Conservation (phyloP, 306 rosid species). For the Trifolium repens region DNA sequence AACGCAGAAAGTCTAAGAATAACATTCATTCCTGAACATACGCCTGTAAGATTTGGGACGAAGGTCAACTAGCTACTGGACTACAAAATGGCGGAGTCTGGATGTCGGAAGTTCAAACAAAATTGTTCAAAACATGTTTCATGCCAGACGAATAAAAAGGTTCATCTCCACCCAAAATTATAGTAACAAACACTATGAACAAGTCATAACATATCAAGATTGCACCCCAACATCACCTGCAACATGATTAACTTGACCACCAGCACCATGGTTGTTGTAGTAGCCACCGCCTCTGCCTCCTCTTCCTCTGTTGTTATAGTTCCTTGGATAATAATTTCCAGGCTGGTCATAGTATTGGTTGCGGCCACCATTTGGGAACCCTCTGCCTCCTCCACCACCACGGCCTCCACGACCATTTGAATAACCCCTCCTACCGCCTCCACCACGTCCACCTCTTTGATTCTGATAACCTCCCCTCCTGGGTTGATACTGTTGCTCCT, state of each 20-base stretch:
- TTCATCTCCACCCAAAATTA: slow-evolving; percentile 52
- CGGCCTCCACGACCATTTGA: slow-evolving; percentile 86
- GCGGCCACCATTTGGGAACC: slow-evolving; percentile 86
- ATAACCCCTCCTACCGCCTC: slow-evolving; percentile 83
- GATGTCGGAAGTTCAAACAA: slow-evolving; percentile 54
- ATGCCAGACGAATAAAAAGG: slow-evolving; percentile 49
- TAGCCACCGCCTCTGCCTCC: slow-evolving; percentile 78
- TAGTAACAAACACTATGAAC: slow-evolving; percentile 50
- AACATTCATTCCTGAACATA: slow-evolving; percentile 37
- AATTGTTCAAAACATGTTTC: slow-evolving; percentile 51
- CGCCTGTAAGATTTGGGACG: slow-evolving; percentile 39
- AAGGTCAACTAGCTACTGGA: slow-evolving; percentile 42
- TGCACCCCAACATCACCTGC: slow-evolving; percentile 74
- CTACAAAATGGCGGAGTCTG: slow-evolving; percentile 54
- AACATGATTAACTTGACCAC: slow-evolving; percentile 57
- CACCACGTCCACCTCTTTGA: slow-evolving; percentile 91
- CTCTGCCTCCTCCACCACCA: slow-evolving; percentile 62
- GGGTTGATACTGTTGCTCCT: slow-evolving; percentile 65
- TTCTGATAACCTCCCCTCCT: slow-evolving; percentile 70
- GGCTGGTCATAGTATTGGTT: slow-evolving; percentile 83
- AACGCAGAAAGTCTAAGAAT: background rate
- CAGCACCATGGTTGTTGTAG: slow-evolving; percentile 56
- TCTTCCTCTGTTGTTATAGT: slow-evolving; percentile 72
- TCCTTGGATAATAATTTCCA: slow-evolving; percentile 77
- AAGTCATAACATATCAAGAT: slow-evolving; percentile 51